Evolutionary conservation across 148 eudicot genomes (phyloP).

Genomic region (Gaultheria prostrata): DNA sequence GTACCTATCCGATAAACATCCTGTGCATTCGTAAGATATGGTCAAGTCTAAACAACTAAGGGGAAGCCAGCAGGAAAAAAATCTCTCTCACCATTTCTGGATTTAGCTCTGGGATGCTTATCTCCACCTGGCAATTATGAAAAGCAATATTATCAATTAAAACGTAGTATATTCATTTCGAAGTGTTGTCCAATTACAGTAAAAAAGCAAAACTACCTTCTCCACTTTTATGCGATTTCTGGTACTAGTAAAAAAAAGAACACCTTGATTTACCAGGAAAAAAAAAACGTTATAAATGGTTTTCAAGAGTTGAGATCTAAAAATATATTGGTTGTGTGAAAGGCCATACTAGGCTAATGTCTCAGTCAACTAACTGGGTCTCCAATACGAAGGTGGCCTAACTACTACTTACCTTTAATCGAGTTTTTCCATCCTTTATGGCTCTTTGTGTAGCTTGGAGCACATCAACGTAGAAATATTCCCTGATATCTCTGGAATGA

Average conservation of each 20-base stretch:
- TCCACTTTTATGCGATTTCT: neutral
- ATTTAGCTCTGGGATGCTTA: constrained; percentile 90
- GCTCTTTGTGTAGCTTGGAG: constrained; percentile 88
- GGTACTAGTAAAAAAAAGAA: neutral
- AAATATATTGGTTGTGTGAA: neutral
- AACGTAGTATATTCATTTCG: neutral
- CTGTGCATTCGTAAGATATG: constrained; percentile 48
- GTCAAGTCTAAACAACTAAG: constrained; percentile 20
- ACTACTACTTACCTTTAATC: constrained; percentile 59
- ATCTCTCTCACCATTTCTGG: constrained; percentile 70
- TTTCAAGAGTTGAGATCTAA: neutral
- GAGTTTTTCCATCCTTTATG: constrained; percentile 61
- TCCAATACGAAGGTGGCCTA: neutral
- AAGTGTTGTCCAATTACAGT: neutral
- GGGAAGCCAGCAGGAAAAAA: constrained; percentile 9
- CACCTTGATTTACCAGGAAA: neutral
- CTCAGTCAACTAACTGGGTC: neutral
- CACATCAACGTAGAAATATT: constrained; percentile 91
- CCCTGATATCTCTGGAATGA: constrained; percentile 92
- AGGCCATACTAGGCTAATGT: neutral
- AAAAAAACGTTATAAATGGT: too few relatives aligned
- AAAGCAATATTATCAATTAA: constrained; percentile 5
- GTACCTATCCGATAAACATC: constrained; percentile 99
- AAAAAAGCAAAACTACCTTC: neutral
- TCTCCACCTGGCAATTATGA: constrained; percentile 67